A percentile compares a stretch with the other conserved stretches of the same genome.
phyloP scores from a whole-genome alignment of 306 rosid genomes.

The Inga laurina region DNA sequence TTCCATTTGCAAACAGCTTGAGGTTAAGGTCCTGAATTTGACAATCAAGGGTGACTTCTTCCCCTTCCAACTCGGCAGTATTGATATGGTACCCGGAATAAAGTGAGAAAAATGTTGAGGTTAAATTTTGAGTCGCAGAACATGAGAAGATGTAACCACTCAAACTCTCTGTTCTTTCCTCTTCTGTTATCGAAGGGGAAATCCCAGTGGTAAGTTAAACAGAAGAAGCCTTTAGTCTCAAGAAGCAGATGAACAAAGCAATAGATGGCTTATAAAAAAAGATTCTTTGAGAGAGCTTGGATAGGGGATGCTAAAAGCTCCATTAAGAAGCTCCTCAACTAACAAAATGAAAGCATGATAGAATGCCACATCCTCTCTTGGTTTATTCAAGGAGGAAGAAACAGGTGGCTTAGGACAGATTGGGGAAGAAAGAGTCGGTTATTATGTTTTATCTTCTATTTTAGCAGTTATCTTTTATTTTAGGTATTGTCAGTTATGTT shows the following conservation, averaged over 20 bases:
- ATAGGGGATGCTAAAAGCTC: not conserved
- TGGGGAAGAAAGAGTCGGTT: too few relatives aligned
- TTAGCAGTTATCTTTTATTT: too few relatives aligned
- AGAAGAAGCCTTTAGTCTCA: not conserved
- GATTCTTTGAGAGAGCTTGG: not conserved
- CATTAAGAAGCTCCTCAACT: not conserved
- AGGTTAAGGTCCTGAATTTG: too few relatives aligned
- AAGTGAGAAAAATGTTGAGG: not conserved
- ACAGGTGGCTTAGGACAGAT: too few relatives aligned
- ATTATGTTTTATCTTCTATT: too few relatives aligned
- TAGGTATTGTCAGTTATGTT: too few relatives aligned
- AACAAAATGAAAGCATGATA: not conserved
- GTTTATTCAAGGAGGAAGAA: too few relatives aligned
- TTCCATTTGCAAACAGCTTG: too few relatives aligned
- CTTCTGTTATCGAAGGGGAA: not conserved
- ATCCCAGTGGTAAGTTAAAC: not conserved
- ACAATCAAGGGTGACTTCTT: too few relatives aligned
- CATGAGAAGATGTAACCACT: not conserved
- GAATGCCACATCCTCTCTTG: too few relatives aligned
- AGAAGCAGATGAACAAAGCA: not conserved
- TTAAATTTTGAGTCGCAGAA: not conserved
- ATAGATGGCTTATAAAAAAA: not conserved
- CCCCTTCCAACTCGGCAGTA: too few relatives aligned
- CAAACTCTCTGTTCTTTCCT: not conserved
- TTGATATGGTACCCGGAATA: too few relatives aligned